Evolutionary conservation across 1,284 basidiomycete species (phyloP).

Genomic region (Cryptococcus neoformans): DNA sequence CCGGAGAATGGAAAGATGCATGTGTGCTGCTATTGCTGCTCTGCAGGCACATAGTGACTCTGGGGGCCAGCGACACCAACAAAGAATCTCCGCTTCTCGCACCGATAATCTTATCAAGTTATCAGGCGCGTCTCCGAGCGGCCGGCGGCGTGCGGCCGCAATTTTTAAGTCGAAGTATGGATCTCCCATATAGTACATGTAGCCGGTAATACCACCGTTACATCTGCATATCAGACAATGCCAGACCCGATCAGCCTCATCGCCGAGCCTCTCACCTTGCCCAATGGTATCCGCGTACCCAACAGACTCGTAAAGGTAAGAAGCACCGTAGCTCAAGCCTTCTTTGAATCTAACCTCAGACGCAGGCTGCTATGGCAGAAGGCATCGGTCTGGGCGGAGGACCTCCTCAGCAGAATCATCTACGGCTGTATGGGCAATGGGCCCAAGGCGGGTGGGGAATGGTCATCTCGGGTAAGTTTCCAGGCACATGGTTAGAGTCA

Average conservation of each 20-base stretch:
- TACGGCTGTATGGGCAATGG: constrained; percentile 73
- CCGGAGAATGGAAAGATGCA: too few species aligned
- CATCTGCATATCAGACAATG: not conserved
- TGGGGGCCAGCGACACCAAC: too few species aligned
- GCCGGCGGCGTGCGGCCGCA: too few species aligned
- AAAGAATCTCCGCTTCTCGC: too few species aligned
- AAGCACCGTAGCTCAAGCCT: not conserved
- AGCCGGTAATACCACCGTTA: not conserved
- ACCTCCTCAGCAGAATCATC: constrained; percentile 64
- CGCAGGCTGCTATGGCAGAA: constrained; percentile 79
- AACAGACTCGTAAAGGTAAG: constrained; percentile 56
- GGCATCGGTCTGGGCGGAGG: constrained; percentile 72
- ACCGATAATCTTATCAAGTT: too few species aligned
- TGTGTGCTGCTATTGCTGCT: too few species aligned
- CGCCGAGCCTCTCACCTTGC: constrained; percentile 55
- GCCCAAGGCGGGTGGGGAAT: constrained; percentile 78
- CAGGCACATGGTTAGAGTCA: not conserved
- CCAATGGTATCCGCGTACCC: constrained; percentile 54
- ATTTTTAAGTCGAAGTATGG: too few species aligned
- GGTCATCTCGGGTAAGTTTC: constrained; percentile 64
- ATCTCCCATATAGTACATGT: not conserved
- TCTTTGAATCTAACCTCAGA: not conserved
- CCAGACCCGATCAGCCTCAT: constrained; percentile 33
- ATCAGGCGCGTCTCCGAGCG: too few species aligned
- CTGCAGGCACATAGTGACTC: too few species aligned